Evolutionary conservation across 257 asterid genomes (phyloP).

Genomic region (Nicotiana obtusifolia): DNA sequence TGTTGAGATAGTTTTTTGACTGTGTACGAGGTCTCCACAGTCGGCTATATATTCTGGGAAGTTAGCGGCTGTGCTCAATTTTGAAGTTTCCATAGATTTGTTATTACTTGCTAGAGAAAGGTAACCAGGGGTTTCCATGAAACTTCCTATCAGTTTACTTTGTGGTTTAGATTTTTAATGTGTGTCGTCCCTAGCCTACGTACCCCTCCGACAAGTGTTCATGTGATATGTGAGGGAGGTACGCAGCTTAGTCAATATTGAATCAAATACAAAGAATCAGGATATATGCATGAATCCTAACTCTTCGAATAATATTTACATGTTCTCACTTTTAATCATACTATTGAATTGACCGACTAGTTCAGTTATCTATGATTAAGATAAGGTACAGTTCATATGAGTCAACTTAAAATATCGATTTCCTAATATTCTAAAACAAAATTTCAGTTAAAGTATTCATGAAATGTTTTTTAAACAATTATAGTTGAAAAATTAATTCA

Average conservation of each 20-base stretch:
- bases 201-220: background rate
- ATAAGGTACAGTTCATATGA: background rate
- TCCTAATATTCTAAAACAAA: no score
- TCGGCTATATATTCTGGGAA: background rate
- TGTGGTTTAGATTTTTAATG: background rate
- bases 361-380: background rate
- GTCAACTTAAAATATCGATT: no score
- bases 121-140: background rate
- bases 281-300: background rate
- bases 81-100: background rate
- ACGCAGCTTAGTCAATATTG: background rate
- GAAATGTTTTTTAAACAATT: no score
- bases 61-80: background rate
- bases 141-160: background rate
- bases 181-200: background rate
- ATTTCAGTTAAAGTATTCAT: no score
- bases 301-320: background rate
- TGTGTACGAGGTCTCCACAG: background rate
- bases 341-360: background rate
- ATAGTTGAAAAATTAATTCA: no score
- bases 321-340: background rate
- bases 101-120: background rate
- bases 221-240: background rate
- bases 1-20: background rate
- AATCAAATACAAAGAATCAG: background rate